phyloP scores from a whole-genome alignment of 1,284 basidiomycete genomes.

The Apiotrichum gracile region DNA sequence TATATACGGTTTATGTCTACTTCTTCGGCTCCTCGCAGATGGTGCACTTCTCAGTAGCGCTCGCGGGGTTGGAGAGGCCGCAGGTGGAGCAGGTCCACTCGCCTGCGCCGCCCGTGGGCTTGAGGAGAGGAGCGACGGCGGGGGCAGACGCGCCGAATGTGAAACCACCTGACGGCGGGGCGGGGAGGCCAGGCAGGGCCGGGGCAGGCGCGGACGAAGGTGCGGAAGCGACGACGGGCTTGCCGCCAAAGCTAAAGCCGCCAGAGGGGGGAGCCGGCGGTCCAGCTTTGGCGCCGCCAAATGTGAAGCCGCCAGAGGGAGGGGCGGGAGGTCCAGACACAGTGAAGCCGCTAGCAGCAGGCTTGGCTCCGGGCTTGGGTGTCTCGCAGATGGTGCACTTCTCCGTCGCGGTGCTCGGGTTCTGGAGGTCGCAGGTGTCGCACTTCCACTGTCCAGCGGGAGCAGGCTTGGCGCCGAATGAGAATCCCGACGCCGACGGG shows the following conservation, averaged over 20 bases:
- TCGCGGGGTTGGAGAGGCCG: conserved; percentile 50
- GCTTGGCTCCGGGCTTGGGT: conserved; percentile 34
- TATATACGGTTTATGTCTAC: background rate
- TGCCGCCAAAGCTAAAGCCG: conserved; percentile 12
- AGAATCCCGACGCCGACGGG: conserved; percentile 4
- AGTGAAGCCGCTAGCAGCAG: background rate
- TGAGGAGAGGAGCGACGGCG: background rate
- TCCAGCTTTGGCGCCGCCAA: conserved; percentile 2
- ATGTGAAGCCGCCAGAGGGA: conserved; percentile 9
- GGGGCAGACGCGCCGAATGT: conserved; percentile 1
- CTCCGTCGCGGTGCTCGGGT: conserved; percentile 47
- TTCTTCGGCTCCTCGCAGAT: conserved; percentile 51
- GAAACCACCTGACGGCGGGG: conserved; percentile 1
- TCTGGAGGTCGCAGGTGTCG: conserved; percentile 51
- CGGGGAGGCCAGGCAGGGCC: background rate
- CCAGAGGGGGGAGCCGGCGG: conserved; percentile 3
- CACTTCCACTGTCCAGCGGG: conserved; percentile 49
- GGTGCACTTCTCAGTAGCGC: conserved; percentile 51
- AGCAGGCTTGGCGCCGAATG: conserved; percentile 2
- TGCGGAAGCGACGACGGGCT: conserved; percentile 1
- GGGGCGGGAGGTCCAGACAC: background rate
- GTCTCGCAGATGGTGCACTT: conserved; percentile 57
- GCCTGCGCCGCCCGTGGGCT: conserved; percentile 9
- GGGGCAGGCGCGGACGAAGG: background rate
- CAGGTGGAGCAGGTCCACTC: conserved; percentile 53